Evolutionary conservation across 306 rosid genomes (phyloP), one percentile per base, ranked within the genome.

Genomic region (Medicago lupulina): DNA sequence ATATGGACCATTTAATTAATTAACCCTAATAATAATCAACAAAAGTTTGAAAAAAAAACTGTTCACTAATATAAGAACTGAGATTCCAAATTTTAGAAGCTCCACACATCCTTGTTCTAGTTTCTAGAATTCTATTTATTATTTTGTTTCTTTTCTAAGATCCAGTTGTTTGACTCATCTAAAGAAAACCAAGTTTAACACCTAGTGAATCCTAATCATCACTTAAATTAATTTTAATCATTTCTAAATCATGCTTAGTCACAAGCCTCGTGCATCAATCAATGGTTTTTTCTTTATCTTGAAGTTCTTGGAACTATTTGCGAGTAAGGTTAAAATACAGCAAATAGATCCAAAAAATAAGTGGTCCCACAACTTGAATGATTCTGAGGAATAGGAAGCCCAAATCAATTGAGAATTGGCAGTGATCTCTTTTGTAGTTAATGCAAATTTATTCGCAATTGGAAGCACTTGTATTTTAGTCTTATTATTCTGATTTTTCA

Each of bases 361-460:
- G 39, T 79, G 90, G 88, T 25, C 83, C 93, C 90, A 54, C 80
- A n/a, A 61, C 74, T 81, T 91, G 74, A 87, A 89, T 86, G 88
- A 89, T 88, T 86, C 85, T 51, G 64, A 80, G 82, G 81, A 85
- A 86, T 70, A 83, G 83, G 76, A 85, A 63, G 87, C 93, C 83
- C 85, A 78, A 85, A 79, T 86, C 87, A 91, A 85, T 75, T 74
- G 71, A 80, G 71, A 81, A 86, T 87, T 81, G 90, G 78, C 88
- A 87, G 84, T 73, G 91, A 87, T 84, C 66, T 85, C 79, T 76
- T 80, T 86, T 74, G 84, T 79, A 70, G 73, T 79, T 57, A 79
- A 71, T 82, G 51, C 10, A 70, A 64, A 70, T 54, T 14, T 55
- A 60, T 71, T 84, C 71, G 70, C 59, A 79, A 73, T 36, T 65